Conservation (phyloP, 345 rosid species). For the Eucalyptus pauciflora region DNA sequence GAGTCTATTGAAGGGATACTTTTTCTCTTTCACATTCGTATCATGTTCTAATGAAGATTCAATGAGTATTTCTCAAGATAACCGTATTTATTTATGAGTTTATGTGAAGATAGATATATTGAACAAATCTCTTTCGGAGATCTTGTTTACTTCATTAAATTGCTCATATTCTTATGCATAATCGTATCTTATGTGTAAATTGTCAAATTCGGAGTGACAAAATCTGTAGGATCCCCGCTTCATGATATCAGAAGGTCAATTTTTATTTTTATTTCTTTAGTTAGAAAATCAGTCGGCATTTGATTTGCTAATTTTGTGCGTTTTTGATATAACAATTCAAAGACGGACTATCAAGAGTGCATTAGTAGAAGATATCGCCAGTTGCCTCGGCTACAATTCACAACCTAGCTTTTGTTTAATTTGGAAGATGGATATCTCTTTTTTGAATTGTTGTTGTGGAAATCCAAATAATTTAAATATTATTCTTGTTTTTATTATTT, state of each 20-base stretch:
- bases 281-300: too few species aligned
- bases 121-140: neutral
- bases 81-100: neutral
- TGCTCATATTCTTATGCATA: too few species aligned
- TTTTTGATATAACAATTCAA: too few species aligned
- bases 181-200: too few species aligned
- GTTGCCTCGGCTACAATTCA: neutral
- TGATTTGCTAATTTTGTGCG: too few species aligned
- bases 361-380: neutral
- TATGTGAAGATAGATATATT: neutral
- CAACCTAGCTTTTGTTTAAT: neutral
- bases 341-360: neutral
- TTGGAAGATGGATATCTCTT: neutral
- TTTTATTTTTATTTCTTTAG: too few species aligned
- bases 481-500: too few species aligned
- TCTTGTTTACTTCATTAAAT: neutral
- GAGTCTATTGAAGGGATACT: too few species aligned
- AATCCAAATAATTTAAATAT: neutral
- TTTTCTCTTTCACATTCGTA: neutral
- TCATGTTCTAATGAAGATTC: neutral
- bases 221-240: too few species aligned
- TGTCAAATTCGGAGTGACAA: rapidly evolving
- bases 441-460: neutral
- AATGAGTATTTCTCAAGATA: neutral
- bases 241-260: too few species aligned